Base-by-base conservation (phyloP, 495 filamentous ascomycete genomes). In the Sporormia fimetaria region DNA sequence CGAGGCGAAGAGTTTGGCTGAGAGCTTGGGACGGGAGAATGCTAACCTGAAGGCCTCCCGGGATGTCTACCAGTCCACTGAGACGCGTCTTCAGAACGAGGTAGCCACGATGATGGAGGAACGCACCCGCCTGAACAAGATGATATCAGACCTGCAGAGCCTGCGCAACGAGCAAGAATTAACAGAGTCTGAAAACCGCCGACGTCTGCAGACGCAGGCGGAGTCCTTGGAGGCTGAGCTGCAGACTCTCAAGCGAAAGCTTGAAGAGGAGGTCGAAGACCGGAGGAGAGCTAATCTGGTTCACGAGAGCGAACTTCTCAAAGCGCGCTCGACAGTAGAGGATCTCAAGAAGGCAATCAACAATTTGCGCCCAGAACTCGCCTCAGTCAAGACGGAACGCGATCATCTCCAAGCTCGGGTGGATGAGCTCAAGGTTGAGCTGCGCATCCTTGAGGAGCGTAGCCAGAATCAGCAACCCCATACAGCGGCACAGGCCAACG, bases 41-140 rank as follows among this genome's bases (percentile, higher is more conserved):
- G 81, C 86, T 14, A 94, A 94, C 58, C 74, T 94, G 8, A 92
- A 88, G 58, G 87, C 87, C 0, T 88, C 95, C 55, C 92, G 88
- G 58, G 77, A 78, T 3, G 67, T 96, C 16, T 88, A 79, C 81
- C 93, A 88, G 63, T 82, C 73, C 32, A 88, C 95, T 42, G 85
- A 96, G 56, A 78, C 81, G 47, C 74, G 92, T 25, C 67, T 95
- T 14, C 78, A 68, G 44, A 81, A 87, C 33, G 92, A 96, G 46
- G 92, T 85, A 37, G 81, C 87, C 46, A 73, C 64, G 9, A 66
- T 95, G n/a, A 66, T 80, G 23, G 81, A 92, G 43, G 92, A 98
- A 56, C 78, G 80, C 28, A 67, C 70, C 26, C 73, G 85, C 16
- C 75, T 96, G 2, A 90, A 93, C 56, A 73, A 69, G 29, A 63